Evolutionary conservation across 768 basidiomycete genomes (phyloP).

Genomic region (Lentinula sp.): DNA sequence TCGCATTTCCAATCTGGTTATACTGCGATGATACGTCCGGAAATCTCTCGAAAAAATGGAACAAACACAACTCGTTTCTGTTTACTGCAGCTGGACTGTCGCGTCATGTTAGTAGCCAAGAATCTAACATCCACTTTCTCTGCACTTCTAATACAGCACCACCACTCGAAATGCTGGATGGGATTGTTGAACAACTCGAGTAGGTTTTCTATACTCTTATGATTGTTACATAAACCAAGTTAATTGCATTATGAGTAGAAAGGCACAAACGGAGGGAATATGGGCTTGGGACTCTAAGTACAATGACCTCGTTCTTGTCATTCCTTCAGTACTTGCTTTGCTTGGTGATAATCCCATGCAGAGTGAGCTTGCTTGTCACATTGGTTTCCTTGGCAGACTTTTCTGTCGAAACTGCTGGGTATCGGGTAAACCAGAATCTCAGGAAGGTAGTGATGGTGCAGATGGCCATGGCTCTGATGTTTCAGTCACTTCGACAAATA

Average conservation of each 20-base stretch:
- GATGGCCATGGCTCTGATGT: neutral
- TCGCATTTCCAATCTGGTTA: constrained; percentile 19
- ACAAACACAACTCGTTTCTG: constrained; percentile 17
- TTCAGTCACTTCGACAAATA: neutral
- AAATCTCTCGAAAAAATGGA: constrained; percentile 22
- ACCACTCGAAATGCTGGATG: constrained; percentile 25
- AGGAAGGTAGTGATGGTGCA: neutral
- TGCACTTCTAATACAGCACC: constrained; percentile 20
- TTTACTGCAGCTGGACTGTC: constrained; percentile 12
- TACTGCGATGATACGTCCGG: constrained; percentile 25
- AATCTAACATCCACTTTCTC: constrained; percentile 13
- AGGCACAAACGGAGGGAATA: constrained; percentile 5
- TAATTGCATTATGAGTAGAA: neutral
- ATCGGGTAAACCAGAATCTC: neutral
- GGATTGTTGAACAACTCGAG: constrained; percentile 14
- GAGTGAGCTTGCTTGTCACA: constrained; percentile 8
- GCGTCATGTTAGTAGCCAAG: neutral
- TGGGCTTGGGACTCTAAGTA: constrained; percentile 10
- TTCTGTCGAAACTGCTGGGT: constrained; percentile 14
- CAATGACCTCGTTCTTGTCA: constrained; percentile 10
- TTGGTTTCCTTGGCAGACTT: neutral
- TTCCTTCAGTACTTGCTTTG: constrained; percentile 10
- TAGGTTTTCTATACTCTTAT: constrained; percentile 5
- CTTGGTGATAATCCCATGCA: constrained; percentile 6
- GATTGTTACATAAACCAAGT: too few relatives aligned